Base-by-base conservation (phyloP, 257 asterid genomes). In the Gentiana straminea region DNA sequence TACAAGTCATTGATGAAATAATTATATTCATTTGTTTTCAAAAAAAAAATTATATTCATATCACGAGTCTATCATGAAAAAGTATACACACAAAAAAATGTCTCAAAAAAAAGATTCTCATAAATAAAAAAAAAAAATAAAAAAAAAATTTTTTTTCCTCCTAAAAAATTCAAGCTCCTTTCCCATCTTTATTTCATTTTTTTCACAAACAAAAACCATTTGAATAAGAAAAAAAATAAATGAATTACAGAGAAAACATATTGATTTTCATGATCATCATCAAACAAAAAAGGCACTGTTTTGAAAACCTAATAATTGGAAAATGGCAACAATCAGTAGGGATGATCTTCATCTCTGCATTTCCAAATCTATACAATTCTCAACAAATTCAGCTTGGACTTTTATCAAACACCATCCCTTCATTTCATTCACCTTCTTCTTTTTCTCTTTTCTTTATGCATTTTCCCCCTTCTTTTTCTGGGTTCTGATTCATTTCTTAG, bases 381-480 rank as follows among this genome's bases (percentile, higher is more conserved):
- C 78, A 6, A 57, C 74, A 13, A 47, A 51, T 58, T 65, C 66
- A 38, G 77, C 73, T 34, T 44, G 60, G 39, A 51, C 53, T 33
- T 64, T 59, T 59, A 62, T 67, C 13, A 64, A 60, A 52, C 51
- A 61, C 51, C 70, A 78, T 38, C 97, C 94, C 5, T 70, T 55
- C 44, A 13, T 76, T 24, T 75, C 90, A 35, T 66, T n/a, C 55
- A 68, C 79, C 35, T n/a, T 58, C 35, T 13, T 79, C 3, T 59
- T 63, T 61, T 60, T 79, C 46, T 60, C 73, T 62, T 32, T 84
- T 58, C 52, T 86, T 33, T 82, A 75, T 67, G 6, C 72, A 8
- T 67, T 57, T 52, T 61, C 77, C 50, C 86, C 95, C 8, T 63
- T 71, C 39, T 52, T 73, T 56, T 83, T 86, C 43, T 80, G 93